Evolutionary conservation across 768 basidiomycete genomes (phyloP).

Genomic region (Russula ochroleuca): DNA sequence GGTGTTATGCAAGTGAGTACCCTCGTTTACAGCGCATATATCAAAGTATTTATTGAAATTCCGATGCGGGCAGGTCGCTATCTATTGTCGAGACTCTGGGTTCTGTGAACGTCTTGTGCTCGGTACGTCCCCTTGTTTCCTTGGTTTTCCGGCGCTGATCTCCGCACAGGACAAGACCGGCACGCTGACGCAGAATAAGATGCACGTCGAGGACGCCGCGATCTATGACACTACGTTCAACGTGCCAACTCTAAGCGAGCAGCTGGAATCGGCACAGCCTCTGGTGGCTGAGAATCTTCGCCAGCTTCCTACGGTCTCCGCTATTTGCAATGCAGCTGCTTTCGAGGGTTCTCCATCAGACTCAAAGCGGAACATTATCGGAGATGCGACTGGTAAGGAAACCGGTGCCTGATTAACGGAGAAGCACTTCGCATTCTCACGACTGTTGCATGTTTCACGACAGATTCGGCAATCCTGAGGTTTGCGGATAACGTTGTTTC

Average conservation of each 20-base stretch:
- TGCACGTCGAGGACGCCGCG: conserved; percentile 51
- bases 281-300: conserved; percentile 25
- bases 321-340: conserved; percentile 48
- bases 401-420: background rate
- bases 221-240: conserved; percentile 34
- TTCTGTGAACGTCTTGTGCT: conserved; percentile 50
- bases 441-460: background rate
- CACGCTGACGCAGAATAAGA: conserved; percentile 56
- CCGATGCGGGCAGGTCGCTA: conserved; percentile 36
- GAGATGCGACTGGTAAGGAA: conserved; percentile 50
- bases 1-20: conserved; percentile 42
- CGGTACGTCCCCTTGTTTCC: conserved; percentile 18
- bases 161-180: conserved; percentile 50
- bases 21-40: background rate
- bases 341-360: conserved; percentile 38
- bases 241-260: conserved; percentile 19
- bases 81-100: conserved; percentile 67
- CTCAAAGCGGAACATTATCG: conserved; percentile 37
- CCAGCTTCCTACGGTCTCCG: conserved; percentile 40
- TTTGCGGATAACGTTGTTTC: conserved; percentile 39
- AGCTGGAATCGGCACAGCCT: background rate
- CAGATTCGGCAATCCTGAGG: conserved; percentile 51
- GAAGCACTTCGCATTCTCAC: background rate
- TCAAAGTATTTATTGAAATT: background rate
- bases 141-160: too few relatives aligned